Evolutionary conservation across 306 rosid genomes (phyloP), one percentile per base, ranked within the genome.

Genomic region (Cucumis cinereus): DNA sequence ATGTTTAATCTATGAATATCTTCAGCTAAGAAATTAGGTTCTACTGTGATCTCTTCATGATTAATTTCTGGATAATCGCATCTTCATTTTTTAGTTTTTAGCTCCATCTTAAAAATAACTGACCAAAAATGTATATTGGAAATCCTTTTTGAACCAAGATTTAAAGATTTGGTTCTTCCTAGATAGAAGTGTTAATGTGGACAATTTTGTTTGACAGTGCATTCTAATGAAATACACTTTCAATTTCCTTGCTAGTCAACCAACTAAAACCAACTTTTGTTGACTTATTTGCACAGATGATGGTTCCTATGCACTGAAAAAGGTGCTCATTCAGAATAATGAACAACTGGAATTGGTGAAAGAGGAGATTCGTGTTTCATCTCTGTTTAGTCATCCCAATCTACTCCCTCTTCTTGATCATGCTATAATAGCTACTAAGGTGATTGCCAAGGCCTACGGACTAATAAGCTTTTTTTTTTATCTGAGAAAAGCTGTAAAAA

Each of bases 401-500:
- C 82, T 94, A 78, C 98, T 91, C 50, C 98, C 98, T 14, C 98
- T 94, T 82, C 95, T 94, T 81, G 97, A 94, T 83, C 97, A 94
- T 83, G 98, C 98, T 54, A 86, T 91, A 74, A 94, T 94, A 79
- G 81, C 96, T 70, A 91, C 89, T 36, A 90, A 91, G 95, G 98
- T 94, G 73, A 68, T 77, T 20, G 52, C 23, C 60, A 72, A 71
- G 60, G 17, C 38, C 57, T 30, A 50, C 43, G 45, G 8, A 16
- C 6, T 30, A 50, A 28, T 72, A 52, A 17, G 17, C 19, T 16
- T 3, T 15, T 0, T 4, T 71, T 15, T 22, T 28, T 28, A 28
- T 5, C 24, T 71, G 58, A 71, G 75, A 47, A 24, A 16, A 49
- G 40, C 6, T 8, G 24, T 26, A 45, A 23, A 69, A 13, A 5